phyloP scores from a whole-genome alignment of 441 rosid genomes.

The Capsella rubella region DNA sequence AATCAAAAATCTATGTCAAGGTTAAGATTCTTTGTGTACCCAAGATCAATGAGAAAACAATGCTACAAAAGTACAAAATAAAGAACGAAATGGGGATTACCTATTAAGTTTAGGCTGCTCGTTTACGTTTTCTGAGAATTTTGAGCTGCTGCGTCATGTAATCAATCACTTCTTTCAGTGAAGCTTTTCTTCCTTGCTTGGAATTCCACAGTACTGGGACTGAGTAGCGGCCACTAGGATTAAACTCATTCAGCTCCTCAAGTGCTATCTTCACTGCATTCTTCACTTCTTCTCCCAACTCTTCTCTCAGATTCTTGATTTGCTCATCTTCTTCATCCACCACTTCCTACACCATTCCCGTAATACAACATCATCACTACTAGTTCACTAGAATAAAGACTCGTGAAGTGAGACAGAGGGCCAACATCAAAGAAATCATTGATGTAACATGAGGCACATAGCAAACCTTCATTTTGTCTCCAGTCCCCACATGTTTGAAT shows the following conservation, averaged over 20 bases:
- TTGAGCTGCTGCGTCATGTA: slow-evolving; percentile 55
- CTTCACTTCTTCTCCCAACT: slow-evolving; percentile 73
- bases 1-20: slow-evolving; percentile 3
- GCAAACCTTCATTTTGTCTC: slow-evolving; percentile 40
- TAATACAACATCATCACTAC: slow-evolving; percentile 10
- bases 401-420: neutral
- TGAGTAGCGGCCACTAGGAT: slow-evolving; percentile 82
- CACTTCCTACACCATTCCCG: slow-evolving; percentile 60
- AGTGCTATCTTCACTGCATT: slow-evolving; percentile 65
- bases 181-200: slow-evolving; percentile 78
- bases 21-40: neutral
- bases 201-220: slow-evolving; percentile 73
- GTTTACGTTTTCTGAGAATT: slow-evolving; percentile 53
- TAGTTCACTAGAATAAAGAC: slow-evolving; percentile 8
- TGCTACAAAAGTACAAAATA: neutral
- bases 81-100: neutral
- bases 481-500: slow-evolving; percentile 54
- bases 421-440: neutral
- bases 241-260: slow-evolving; percentile 77
- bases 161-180: slow-evolving; percentile 78
- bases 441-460: slow-evolving; percentile 14
- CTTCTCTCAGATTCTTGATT: slow-evolving; percentile 59
- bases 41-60: neutral
- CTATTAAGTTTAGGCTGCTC: slow-evolving; percentile 32
- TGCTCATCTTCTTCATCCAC: slow-evolving; percentile 78